Evolutionary conservation across 164 flowering plant genomes (phyloP).

Genomic region (Warburgia ugandensis): DNA sequence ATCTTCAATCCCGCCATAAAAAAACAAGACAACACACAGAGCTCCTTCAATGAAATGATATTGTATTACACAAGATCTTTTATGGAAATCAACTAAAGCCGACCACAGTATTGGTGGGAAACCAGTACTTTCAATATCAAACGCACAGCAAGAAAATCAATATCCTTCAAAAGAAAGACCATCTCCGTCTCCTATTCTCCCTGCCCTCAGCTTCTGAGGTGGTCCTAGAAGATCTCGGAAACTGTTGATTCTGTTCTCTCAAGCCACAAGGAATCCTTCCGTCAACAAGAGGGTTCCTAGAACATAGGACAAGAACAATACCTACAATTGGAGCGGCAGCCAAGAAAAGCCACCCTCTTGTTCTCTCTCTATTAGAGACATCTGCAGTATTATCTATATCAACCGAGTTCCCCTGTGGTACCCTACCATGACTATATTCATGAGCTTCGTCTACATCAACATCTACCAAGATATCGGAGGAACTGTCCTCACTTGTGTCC

Average conservation of each 20-base stretch:
- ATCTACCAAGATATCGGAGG: conserved; percentile 22
- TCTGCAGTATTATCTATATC: conserved; percentile 8
- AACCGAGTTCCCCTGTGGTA: conserved; percentile 7
- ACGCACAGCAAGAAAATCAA: no score
- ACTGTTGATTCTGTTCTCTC: conserved; percentile 18
- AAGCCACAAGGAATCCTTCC: conserved; percentile 17
- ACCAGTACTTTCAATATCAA: no score
- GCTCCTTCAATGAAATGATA: no score
- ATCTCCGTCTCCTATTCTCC: conserved; percentile 62
- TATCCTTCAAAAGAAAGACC: conserved; percentile 43
- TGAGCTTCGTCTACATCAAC: conserved; percentile 23
- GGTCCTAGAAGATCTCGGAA: conserved; percentile 10
- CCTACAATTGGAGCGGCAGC: conserved; percentile 89
- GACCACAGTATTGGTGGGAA: no score
- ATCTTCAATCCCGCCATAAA: no score
- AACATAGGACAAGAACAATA: conserved; percentile 60
- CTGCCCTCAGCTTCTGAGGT: conserved; percentile 23
- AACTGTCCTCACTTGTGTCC: conserved; percentile 32
- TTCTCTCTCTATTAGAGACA: conserved; percentile 14
- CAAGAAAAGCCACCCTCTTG: conserved; percentile 57
- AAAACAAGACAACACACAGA: no score
- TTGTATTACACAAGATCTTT: no score
- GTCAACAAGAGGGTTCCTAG: conserved; percentile 39
- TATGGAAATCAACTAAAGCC: no score
- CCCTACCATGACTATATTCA: conserved; percentile 11